A percentile compares a stretch with the other conserved stretches of the same genome.
Conservation (phyloP, 177 flowering plant species). For the Vitis hybrid region DNA sequence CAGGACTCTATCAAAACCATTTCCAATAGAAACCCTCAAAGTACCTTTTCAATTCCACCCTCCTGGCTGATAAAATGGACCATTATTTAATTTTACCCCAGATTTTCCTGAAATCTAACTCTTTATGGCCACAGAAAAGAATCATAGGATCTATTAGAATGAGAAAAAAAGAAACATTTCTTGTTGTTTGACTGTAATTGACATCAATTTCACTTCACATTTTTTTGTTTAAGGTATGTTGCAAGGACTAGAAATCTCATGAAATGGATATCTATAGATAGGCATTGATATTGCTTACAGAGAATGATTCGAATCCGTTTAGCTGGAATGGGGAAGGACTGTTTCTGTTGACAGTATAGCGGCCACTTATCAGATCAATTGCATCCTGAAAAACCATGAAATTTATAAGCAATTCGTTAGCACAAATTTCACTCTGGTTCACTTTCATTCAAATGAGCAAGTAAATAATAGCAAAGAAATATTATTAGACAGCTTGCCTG, state of each 20-base stretch:
- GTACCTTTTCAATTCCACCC: too few relatives aligned
- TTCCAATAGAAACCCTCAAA: neutral
- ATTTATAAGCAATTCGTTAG: neutral
- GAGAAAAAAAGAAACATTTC: too few relatives aligned
- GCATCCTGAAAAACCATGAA: constrained; percentile 68
- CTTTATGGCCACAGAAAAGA: too few relatives aligned
- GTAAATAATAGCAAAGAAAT: neutral
- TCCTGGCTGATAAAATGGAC: neutral
- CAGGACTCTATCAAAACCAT: neutral
- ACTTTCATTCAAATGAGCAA: neutral
- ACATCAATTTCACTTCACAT: too few relatives aligned
- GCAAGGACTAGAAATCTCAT: too few relatives aligned
- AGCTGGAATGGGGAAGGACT: constrained; percentile 78
- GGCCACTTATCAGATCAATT: constrained; percentile 88
- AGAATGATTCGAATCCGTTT: constrained; percentile 67
- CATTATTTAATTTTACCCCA: neutral
- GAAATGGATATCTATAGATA: neutral
- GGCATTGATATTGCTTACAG: constrained; percentile 44
- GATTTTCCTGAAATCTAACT: too few relatives aligned
- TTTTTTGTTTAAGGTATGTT: too few relatives aligned
- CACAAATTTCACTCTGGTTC: neutral
- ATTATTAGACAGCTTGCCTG: constrained; percentile 51
- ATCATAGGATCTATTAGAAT: too few relatives aligned
- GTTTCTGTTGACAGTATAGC: constrained; percentile 55
- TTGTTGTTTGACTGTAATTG: too few relatives aligned